These are phyloP conservation scores for Aspergillus sp. DNA, from an alignment of 2,329 filamentous ascomycete species.

Conservation along the genomic window DNA sequence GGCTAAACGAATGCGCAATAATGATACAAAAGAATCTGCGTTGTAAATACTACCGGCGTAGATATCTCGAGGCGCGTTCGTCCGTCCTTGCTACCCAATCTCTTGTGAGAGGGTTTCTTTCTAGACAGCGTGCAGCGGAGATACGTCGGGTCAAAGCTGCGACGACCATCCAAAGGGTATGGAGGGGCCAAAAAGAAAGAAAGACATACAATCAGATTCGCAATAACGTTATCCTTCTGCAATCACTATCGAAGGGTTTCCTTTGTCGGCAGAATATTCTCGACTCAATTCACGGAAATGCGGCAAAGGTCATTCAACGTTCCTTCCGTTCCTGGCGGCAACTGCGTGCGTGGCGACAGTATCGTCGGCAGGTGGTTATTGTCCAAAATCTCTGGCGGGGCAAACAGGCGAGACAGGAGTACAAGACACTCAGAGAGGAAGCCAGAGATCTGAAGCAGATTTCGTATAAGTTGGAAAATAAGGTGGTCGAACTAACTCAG, in stretches of 20 bases:
- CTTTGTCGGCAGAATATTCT: conserved; percentile 87
- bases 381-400: conserved; percentile 94
- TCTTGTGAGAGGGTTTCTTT: conserved; percentile 71
- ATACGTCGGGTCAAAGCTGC: conserved; percentile 81
- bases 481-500: conserved; percentile 97
- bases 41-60: conserved; percentile 90
- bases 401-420: conserved; percentile 73
- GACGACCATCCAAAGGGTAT: conserved; percentile 91
- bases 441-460: conserved; percentile 98
- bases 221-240: conserved; percentile 80
- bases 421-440: conserved; percentile 91
- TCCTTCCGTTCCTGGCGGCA: conserved; percentile 81
- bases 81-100: conserved; percentile 81
- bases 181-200: conserved; percentile 88
- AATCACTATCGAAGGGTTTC: conserved; percentile 89
- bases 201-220: conserved; percentile 77
- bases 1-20: conserved; percentile 89
- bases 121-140: conserved; percentile 75
- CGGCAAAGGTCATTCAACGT: conserved; percentile 85
- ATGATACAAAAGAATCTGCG: conserved; percentile 99
- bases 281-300: conserved; percentile 90
- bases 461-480: conserved; percentile 99
- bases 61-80: conserved; percentile 82
- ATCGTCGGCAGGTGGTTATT: conserved; percentile 83
- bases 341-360: conserved; percentile 78